Evolutionary conservation across 331 rosid genomes (phyloP).

Genomic region (Acacia pycnantha): DNA sequence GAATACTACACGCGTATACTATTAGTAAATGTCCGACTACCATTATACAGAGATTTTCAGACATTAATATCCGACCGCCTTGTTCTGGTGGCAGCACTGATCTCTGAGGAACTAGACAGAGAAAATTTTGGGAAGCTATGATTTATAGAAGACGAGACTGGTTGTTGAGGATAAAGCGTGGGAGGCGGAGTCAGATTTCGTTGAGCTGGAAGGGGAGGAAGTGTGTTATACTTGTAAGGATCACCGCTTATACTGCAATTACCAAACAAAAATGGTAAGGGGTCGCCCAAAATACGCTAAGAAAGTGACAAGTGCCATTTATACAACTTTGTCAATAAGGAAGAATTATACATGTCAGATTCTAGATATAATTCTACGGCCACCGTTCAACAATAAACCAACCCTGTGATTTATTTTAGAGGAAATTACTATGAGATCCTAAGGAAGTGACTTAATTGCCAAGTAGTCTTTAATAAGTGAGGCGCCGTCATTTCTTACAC

Average conservation of each 20-base stretch:
- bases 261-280: not conserved
- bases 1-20: not conserved
- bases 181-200: constrained; percentile 74
- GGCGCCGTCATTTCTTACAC: no score
- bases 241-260: constrained; percentile 43
- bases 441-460: no score
- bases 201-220: constrained; percentile 78
- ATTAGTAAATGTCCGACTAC: not conserved
- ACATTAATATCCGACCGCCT: constrained; percentile 69
- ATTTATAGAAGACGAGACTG: constrained; percentile 58
- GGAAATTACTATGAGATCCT: no score
- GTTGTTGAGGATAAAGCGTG: constrained; percentile 73
- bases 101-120: constrained; percentile 42
- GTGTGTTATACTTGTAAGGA: constrained; percentile 54
- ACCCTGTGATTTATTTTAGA: not conserved
- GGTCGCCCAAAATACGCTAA: not conserved
- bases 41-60: constrained; percentile 17
- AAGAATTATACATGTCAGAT: constrained; percentile 15
- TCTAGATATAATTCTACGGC: constrained; percentile 7
- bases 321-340: not conserved
- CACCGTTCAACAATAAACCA: not conserved
- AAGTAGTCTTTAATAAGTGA: no score
- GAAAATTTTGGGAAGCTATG: constrained; percentile 56
- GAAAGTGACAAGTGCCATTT: not conserved
- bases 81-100: constrained; percentile 44